These are phyloP conservation scores for Neurospora crassa DNA, from an alignment of 2,329 filamentous ascomycete species.

Conservation along the genomic window DNA sequence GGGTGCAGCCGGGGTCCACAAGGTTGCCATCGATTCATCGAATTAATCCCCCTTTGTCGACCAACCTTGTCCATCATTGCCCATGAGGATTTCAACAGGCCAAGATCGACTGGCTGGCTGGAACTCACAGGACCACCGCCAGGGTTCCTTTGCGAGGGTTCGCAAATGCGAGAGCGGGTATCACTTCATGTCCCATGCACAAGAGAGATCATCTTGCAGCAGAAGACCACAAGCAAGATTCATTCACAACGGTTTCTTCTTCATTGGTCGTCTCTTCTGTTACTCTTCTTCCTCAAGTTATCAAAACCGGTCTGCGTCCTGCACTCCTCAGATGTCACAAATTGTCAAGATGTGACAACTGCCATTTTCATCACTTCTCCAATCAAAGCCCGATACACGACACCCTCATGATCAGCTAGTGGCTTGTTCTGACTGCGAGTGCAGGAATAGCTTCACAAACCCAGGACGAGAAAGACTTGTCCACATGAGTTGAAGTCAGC, in stretches of 20 bases:
- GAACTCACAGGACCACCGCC: neutral
- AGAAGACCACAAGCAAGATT: neutral
- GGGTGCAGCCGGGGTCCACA: neutral
- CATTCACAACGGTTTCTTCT: neutral
- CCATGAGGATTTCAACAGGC: neutral
- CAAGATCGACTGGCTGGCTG: neutral
- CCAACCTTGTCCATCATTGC: neutral
- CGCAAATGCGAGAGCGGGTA: neutral
- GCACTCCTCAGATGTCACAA: neutral
- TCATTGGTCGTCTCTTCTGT: neutral
- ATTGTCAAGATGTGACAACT: neutral
- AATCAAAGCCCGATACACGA: neutral
- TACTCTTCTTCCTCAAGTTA: neutral
- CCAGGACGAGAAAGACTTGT: neutral
- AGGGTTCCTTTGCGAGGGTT: neutral
- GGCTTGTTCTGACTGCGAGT: neutral
- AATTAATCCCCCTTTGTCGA: neutral
- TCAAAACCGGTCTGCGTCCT: neutral
- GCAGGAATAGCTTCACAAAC: neutral
- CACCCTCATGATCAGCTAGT: neutral
- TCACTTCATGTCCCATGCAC: neutral
- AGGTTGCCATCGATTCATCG: neutral
- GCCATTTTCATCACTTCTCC: neutral
- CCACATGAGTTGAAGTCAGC: neutral
- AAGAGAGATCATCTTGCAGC: neutral